phyloP scores from a whole-genome alignment of 257 asterid species.

The Cynanchum wilfordii region DNA sequence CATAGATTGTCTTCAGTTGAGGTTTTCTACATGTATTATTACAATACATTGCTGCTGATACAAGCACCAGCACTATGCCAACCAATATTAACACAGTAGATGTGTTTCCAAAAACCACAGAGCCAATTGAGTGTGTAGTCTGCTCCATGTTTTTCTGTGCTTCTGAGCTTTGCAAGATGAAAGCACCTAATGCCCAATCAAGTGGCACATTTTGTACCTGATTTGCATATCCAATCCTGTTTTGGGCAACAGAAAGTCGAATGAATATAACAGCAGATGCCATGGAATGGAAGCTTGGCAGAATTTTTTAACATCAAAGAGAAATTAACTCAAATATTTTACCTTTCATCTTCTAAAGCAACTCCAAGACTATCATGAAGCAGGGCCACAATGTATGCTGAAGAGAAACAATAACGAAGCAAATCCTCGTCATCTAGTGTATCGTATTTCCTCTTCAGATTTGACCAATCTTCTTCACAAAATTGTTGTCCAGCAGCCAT shows the following conservation, averaged over 20 bases:
- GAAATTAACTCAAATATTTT: background rate
- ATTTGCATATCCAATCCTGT: conserved; percentile 70
- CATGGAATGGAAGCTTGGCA: background rate
- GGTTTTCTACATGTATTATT: conserved; percentile 63
- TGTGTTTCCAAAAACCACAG: conserved; percentile 33
- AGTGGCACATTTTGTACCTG: conserved; percentile 71
- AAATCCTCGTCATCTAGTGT: conserved; percentile 69
- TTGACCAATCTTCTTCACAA: conserved; percentile 82
- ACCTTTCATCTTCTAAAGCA: conserved; percentile 79
- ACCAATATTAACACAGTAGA: conserved; percentile 38
- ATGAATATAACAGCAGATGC: background rate
- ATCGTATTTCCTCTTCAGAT: conserved; percentile 51
- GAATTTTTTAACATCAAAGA: background rate
- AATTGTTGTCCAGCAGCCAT: conserved; percentile 77
- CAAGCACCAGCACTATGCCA: conserved; percentile 36
- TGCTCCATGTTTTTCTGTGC: conserved; percentile 28
- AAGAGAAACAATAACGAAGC: conserved; percentile 83
- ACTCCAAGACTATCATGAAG: conserved; percentile 98
- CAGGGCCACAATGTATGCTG: conserved; percentile 89
- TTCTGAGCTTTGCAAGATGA: conserved; percentile 58
- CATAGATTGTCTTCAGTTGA: conserved; percentile 83
- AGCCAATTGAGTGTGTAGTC: conserved; percentile 32
- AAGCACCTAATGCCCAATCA: conserved; percentile 97
- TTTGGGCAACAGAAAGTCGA: background rate
- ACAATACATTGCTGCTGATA: conserved; percentile 41